Percentiles rank a stretch among this genome's conserved stretches.
Evolutionary conservation across 176 grass and related monocot species (phyloP).

Genomic region (Musa acuminata): DNA sequence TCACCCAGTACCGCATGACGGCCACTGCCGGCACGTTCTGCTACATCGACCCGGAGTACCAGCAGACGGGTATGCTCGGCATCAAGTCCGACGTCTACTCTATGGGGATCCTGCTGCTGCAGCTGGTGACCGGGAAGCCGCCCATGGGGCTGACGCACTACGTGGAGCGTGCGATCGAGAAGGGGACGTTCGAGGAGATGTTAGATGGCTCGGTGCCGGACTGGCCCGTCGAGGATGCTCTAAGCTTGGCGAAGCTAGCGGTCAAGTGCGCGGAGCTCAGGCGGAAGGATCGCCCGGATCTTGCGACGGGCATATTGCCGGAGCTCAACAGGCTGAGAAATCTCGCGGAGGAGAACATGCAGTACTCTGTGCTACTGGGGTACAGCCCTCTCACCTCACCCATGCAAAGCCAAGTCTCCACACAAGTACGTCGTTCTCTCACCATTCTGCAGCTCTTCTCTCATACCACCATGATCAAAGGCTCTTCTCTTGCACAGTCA

Average conservation of each 20-base stretch:
- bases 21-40: slow-evolving; percentile 63
- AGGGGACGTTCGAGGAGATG: slow-evolving; percentile 35
- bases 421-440: background rate
- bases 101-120: slow-evolving; percentile 57
- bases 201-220: slow-evolving; percentile 41
- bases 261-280: slow-evolving; percentile 2
- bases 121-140: slow-evolving; percentile 55
- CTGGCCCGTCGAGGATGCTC: slow-evolving; percentile 61
- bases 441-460: background rate
- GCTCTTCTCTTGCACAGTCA: background rate
- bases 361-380: background rate
- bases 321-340: slow-evolving; percentile 5
- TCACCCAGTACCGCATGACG: slow-evolving; percentile 76
- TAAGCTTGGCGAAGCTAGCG: slow-evolving; percentile 1
- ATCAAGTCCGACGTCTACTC: slow-evolving; percentile 71
- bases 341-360: background rate
- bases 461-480: background rate
- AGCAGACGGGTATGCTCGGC: slow-evolving; percentile 77
- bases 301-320: background rate
- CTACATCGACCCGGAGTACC: slow-evolving; percentile 90
- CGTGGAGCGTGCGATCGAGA: slow-evolving; percentile 35
- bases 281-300: slow-evolving; percentile 1
- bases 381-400: background rate
- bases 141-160: slow-evolving; percentile 67
- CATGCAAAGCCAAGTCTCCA: background rate